Evolutionary conservation across 176 grass and related monocot genomes (phyloP), one percentile per base, ranked within the genome.

Genomic region (Raddia distichophylla): DNA sequence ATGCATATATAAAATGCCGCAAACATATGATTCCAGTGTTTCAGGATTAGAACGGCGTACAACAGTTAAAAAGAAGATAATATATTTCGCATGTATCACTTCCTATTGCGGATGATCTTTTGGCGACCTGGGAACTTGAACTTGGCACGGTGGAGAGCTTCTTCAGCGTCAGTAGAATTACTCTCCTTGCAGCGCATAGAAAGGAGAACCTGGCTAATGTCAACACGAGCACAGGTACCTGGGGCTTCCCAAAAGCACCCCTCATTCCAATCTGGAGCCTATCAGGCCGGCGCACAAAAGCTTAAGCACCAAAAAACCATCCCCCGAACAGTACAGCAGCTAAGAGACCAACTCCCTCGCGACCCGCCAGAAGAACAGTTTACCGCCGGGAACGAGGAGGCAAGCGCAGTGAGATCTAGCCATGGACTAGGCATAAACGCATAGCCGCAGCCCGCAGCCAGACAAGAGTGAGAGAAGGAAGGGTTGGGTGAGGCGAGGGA

Each of bases 211-310:
- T 89, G 76, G 12, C 87, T 76, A 75, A 86, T 89, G 61, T 16
- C 82, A 20, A 89, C 87, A 4, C 69, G 60, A 69, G 87, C 87
- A 75, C 81, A 89, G 58, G 82, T 89, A 20, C 87, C 87, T 79
- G 45, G 3, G 87, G 87, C 74, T 89, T 89, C 65, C 87, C 87
- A 43, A 81, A 89, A 64, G 87, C 87, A 70, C 87, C 87, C 34
- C 87, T 70, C 80, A 75, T 89, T 72, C 81, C 79, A 65, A 74
- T 88, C 54, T 88, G 86, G 55, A 88, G 86, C 57, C 86, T 51
- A 84, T 83, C 86, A 66, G 80, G 71, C 42, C 86, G 12, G 86
- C 81, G 73, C 80, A 89, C 33, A 74, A 89, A 78, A 42, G 47
- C 58, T n/a, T 42, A 19, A 73, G 40, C 61, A 50, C 37, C 6